These are phyloP conservation scores for Warburgia ugandensis DNA, from an alignment of 164 flowering plant species.

Conservation along the genomic window DNA sequence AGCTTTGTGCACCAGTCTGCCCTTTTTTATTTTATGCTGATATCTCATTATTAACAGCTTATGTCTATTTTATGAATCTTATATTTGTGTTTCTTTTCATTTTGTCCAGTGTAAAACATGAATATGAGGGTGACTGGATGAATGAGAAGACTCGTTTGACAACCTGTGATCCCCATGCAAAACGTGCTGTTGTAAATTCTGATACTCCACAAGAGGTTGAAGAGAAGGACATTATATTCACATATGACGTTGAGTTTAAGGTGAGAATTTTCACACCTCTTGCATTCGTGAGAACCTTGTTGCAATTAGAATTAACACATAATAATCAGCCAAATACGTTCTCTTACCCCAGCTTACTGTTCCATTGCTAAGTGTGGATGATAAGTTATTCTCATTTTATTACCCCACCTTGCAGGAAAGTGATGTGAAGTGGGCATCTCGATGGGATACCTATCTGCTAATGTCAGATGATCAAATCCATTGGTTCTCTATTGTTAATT, in stretches of 20 bases:
- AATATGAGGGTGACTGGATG: conserved; percentile 75
- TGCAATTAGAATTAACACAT: no score
- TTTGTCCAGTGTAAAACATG: conserved; percentile 66
- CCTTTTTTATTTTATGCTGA: no score
- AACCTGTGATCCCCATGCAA: conserved; percentile 88
- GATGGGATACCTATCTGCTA: conserved; percentile 87
- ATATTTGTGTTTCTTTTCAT: conserved; percentile 6
- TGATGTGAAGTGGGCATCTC: conserved; percentile 82
- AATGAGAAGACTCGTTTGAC: conserved; percentile 48
- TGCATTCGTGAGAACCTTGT: neutral
- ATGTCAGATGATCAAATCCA: conserved; percentile 86
- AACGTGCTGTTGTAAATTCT: conserved; percentile 47
- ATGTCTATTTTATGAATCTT: conserved; percentile 2
- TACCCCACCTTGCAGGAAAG: conserved; percentile 38
- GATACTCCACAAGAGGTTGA: conserved; percentile 85
- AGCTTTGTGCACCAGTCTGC: no score
- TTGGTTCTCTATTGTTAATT: conserved; percentile 88
- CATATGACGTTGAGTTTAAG: conserved; percentile 88
- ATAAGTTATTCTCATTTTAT: neutral
- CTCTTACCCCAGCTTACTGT: no score
- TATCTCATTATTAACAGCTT: conserved; percentile 1
- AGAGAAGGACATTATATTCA: conserved; percentile 73
- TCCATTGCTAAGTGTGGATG: neutral
- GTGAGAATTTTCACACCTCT: conserved; percentile 19
- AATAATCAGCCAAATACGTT: no score